These are phyloP conservation scores for Pichia californica DNA, from an alignment of 805 yeast species.

Conservation along the genomic window DNA sequence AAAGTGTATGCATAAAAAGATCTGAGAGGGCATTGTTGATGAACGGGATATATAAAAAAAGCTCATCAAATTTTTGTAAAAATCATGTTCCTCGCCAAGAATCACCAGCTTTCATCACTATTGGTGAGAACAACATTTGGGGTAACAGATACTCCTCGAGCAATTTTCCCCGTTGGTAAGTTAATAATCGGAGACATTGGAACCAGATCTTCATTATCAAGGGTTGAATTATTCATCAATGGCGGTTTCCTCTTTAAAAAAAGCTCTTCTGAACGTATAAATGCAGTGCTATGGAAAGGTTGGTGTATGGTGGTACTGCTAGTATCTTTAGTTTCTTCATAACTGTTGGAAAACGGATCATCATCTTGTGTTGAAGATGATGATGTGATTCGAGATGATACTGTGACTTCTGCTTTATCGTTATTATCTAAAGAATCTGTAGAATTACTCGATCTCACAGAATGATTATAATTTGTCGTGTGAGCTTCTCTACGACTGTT, in stretches of 20 bases:
- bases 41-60: no score
- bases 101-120: no score
- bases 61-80: no score
- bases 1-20: no score
- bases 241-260: slow-evolving; percentile 1
- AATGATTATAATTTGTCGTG: no score
- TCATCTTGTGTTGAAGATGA: background rate
- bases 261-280: slow-evolving; percentile 1
- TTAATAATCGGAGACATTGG: slow-evolving; percentile 5
- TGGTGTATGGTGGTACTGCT: no score
- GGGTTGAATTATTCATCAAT: background rate
- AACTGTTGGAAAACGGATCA: background rate
- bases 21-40: no score
- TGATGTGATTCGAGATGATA: background rate
- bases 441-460: background rate
- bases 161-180: background rate
- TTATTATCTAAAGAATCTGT: background rate
- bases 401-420: background rate
- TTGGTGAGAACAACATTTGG: no score
- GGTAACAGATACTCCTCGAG: no score
- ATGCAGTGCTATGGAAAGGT: background rate
- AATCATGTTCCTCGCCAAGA: background rate
- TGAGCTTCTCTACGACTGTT: no score
- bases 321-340: background rate
- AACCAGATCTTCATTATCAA: background rate